Conservation (phyloP, 208 protist genomes). For the Leptomonas seymouri region DNA sequence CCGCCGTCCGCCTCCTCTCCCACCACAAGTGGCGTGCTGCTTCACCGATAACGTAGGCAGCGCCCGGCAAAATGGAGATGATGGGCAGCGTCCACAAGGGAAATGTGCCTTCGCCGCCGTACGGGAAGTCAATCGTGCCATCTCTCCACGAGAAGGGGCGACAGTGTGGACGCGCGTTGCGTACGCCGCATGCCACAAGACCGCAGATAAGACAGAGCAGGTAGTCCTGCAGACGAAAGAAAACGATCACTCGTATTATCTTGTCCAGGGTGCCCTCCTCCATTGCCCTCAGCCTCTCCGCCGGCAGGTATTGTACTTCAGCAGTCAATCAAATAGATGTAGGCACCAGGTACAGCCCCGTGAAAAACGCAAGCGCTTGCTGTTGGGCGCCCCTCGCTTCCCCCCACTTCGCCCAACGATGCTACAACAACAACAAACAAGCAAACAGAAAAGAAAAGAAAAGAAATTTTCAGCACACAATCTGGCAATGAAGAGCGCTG, state of each 20-base stretch:
- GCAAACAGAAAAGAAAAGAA: too few species aligned
- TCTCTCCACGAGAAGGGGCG: conserved; percentile 59
- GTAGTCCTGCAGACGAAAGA: conserved; percentile 55
- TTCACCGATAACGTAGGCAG: conserved; percentile 47
- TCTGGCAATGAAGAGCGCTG: too few species aligned
- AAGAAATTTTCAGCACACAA: too few species aligned
- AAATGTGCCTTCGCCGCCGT: conserved; percentile 37
- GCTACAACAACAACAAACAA: too few species aligned
- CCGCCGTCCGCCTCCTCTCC: too few species aligned
- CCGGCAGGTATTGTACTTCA: neutral
- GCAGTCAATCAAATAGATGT: neutral
- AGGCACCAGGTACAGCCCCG: too few species aligned
- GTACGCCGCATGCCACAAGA: conserved; percentile 17
- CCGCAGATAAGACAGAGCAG: conserved; percentile 37
- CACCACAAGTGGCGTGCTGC: conserved; percentile 12
- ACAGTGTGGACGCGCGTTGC: conserved; percentile 43
- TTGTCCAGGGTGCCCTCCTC: conserved; percentile 4
- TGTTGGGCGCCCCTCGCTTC: too few species aligned
- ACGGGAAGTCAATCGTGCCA: conserved; percentile 38
- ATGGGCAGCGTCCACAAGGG: conserved; percentile 51
- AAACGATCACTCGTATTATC: conserved; percentile 12
- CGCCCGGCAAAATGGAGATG: conserved; percentile 38
- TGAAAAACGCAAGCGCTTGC: too few species aligned
- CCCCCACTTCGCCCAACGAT: too few species aligned
- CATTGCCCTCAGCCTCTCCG: neutral